Evolutionary conservation across 169 alveolate species (phyloP).

Genomic region (Plasmodium fragile): DNA sequence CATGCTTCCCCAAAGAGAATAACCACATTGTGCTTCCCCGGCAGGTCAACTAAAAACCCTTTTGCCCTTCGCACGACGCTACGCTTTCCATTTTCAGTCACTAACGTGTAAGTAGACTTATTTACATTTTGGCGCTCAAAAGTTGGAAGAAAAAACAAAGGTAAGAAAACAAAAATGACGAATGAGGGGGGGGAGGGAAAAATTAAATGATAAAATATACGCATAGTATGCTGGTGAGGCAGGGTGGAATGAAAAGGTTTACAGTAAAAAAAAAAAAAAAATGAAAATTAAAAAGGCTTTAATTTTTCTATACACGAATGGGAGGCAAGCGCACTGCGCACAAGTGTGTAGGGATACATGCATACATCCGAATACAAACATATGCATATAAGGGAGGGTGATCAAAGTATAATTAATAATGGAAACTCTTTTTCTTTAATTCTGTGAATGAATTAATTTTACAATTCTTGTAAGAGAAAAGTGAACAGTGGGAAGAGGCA

Average conservation of each 20-base stretch:
- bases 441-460: not conserved
- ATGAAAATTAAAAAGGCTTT: not conserved
- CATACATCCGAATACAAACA: not conserved
- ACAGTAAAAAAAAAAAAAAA: not conserved
- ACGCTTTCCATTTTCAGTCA: not conserved
- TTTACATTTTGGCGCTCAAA: not conserved
- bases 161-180: not conserved
- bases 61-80: not conserved
- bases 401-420: not conserved
- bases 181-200: not conserved
- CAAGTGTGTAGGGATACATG: not conserved
- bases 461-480: not conserved
- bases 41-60: not conserved
- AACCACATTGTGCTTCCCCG: not conserved
- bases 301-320: not conserved
- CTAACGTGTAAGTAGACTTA: not conserved
- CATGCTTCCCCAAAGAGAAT: not conserved
- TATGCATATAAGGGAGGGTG: not conserved
- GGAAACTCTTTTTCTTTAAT: not conserved
- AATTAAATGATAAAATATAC: not conserved
- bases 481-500: not conserved
- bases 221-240: not conserved
- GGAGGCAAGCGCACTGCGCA: not conserved
- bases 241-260: not conserved
- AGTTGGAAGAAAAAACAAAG: not conserved